Evolutionary conservation across 257 asterid species (phyloP), one percentile per base, ranked within the genome.

Genomic region (Euphrasia confusa): DNA sequence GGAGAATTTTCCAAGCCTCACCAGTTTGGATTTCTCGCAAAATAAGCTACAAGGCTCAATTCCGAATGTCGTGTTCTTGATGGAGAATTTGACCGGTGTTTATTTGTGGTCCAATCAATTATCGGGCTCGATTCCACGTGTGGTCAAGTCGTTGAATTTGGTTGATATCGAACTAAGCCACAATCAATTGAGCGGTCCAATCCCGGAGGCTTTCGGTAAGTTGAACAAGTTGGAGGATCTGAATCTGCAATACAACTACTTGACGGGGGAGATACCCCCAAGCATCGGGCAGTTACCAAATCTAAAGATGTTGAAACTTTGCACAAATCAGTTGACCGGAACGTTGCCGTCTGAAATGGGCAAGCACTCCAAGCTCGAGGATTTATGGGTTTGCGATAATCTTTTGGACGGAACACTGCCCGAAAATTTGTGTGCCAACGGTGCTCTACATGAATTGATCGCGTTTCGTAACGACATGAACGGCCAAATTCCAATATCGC

Each of bases 1-100:
- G 18, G 39, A 45, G 48, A 64, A 42, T 60, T 35, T 71, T 17
- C 18, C 61, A 9, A 37, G 60, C 6, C 61, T 71, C 12, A 60
- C 37, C 62, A 62, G 21, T 49, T 65, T 71, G 62, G 75, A 71
- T 42, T 58, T 71, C 6, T 33, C 71, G 5, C 0, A 6, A 11
- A 71, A 71, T 15, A 9, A 50, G 2, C 35, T 71, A 49, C 63
- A 65, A 48, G 75, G 48, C 62, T 5, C 54, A 14, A 71, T 71
- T 45, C 75, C 71, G 4, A 18, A 44, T 44, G 27, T 3, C 10
- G 1, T 50, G 24, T 50, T 50, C 55, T 50, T 7, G 26, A 1
- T 50, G 24, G 15, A 7, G 10, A 50, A 50, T 50, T 50, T 50
- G 27, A 50, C 10, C 1, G 14, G 0, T 17, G 0, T 50, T 14